phyloP scores from a whole-genome alignment of 2,329 filamentous ascomycete genomes.

The Aspergillus flavus region DNA sequence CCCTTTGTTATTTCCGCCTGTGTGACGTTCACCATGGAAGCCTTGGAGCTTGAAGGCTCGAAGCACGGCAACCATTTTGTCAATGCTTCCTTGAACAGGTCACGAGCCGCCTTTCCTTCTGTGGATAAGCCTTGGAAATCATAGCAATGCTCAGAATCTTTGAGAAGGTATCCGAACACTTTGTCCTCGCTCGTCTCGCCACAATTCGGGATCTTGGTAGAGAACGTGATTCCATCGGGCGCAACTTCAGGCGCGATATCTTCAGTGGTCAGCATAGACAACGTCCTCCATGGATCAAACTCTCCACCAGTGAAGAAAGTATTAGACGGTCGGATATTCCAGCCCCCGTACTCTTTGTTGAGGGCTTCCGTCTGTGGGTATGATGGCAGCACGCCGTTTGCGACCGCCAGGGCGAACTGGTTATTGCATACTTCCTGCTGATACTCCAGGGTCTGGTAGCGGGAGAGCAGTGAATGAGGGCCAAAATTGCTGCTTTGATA shows the following conservation, averaged over 20 bases:
- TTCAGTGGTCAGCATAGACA: conserved; percentile 48
- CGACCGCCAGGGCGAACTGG: conserved; percentile 49
- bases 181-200: conserved; percentile 38
- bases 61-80: conserved; percentile 52
- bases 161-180: conserved; percentile 54
- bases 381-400: conserved; percentile 44
- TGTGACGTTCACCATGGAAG: not conserved
- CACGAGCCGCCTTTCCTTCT: conserved; percentile 36
- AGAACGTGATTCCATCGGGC: conserved; percentile 29
- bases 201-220: conserved; percentile 48
- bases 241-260: conserved; percentile 41
- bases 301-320: conserved; percentile 54
- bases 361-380: conserved; percentile 41
- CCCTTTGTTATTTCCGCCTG: not conserved
- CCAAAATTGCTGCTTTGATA: conserved; percentile 54
- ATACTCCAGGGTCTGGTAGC: conserved; percentile 50
- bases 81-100: conserved; percentile 46
- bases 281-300: conserved; percentile 56
- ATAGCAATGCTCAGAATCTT: conserved; percentile 52
- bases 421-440: conserved; percentile 50
- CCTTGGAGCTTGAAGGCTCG: conserved; percentile 25
- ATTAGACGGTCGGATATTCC: conserved; percentile 55
- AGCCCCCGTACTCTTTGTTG: conserved; percentile 53
- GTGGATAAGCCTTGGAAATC: conserved; percentile 46
- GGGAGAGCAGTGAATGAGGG: conserved; percentile 50